Evolutionary conservation across 192 early-diverging fungal species (phyloP).

Genomic region (Ambispora gerdemannii): DNA sequence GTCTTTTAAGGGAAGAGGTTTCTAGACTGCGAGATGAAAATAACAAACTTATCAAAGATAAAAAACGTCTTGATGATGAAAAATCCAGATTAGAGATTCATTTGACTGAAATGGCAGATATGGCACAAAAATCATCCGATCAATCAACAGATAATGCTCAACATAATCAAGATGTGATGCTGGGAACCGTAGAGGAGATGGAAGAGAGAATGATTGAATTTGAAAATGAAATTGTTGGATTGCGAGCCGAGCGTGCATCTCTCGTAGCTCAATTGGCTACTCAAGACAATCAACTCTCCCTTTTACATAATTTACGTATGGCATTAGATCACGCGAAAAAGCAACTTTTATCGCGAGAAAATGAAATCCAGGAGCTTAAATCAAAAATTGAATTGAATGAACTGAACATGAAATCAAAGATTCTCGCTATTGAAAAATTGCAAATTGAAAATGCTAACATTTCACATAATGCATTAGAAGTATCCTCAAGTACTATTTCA

Average conservation of each 20-base stretch:
- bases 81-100: conserved; percentile 4
- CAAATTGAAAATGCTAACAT: background rate
- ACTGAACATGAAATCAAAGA: conserved; percentile 6
- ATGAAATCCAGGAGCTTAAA: conserved; percentile 5
- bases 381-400: conserved; percentile 18
- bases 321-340: background rate
- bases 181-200: background rate
- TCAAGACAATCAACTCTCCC: conserved; percentile 9
- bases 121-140: background rate
- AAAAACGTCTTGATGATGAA: background rate
- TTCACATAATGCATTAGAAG: background rate
- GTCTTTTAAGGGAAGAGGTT: background rate
- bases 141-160: too few species aligned
- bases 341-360: background rate
- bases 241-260: background rate
- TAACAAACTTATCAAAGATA: background rate
- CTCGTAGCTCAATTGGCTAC: background rate
- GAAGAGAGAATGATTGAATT: conserved; percentile 4
- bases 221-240: conserved; percentile 15
- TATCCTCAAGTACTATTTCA: background rate
- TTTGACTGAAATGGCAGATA: conserved; percentile 13
- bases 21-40: background rate
- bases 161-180: background rate
- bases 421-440: background rate
- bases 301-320: background rate